Conservation (phyloP, 148 eudicot species). For the Beta vulgaris region DNA sequence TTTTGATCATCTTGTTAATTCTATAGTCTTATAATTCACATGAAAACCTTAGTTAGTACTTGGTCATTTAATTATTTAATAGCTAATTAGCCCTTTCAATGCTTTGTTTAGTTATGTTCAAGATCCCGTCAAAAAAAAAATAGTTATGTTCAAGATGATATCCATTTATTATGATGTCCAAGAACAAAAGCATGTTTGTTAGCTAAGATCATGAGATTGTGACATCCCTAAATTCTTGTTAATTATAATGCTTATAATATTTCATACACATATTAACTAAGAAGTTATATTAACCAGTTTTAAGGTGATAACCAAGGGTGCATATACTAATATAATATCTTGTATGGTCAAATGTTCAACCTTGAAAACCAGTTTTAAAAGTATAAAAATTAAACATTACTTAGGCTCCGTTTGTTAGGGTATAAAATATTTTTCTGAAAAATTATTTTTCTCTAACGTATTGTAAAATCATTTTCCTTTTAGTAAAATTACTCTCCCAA, state of each 20-base stretch:
- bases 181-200: slow-evolving; percentile 30
- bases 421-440: too few species aligned
- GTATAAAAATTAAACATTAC: too few species aligned
- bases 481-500: too few species aligned
- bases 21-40: slow-evolving; percentile 29
- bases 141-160: slow-evolving; percentile 13
- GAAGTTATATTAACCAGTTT: neutral
- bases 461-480: too few species aligned
- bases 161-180: slow-evolving; percentile 14
- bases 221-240: slow-evolving; percentile 19
- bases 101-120: neutral
- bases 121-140: too few species aligned
- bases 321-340: too few species aligned
- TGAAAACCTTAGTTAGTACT: slow-evolving; percentile 9
- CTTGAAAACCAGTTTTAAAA: too few species aligned
- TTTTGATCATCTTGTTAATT: slow-evolving; percentile 11
- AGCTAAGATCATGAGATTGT: slow-evolving; percentile 19
- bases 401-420: too few species aligned
- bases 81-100: neutral
- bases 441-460: too few species aligned
- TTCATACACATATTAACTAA: neutral
- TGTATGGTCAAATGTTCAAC: too few species aligned
- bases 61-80: neutral
- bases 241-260: neutral
- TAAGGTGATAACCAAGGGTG: neutral